Evolutionary conservation across 2,329 filamentous ascomycete genomes (phyloP).

Genomic region (Xylaria sp.): DNA sequence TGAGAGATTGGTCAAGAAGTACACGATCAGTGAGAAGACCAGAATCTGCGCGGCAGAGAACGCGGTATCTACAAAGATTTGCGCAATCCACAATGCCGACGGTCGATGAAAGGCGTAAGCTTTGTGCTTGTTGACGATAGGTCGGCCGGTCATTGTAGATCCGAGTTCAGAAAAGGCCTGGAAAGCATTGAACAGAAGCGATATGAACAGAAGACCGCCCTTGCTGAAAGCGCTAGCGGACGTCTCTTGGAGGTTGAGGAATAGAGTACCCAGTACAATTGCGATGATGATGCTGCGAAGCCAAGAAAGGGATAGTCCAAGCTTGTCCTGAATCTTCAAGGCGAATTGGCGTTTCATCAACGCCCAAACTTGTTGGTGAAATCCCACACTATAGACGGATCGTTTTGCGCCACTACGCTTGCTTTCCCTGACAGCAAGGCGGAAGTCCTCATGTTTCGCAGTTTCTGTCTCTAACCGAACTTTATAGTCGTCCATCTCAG

Average conservation of each 20-base stretch:
- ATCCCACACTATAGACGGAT: conserved; percentile 85
- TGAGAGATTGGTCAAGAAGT: conserved; percentile 79
- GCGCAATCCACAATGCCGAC: conserved; percentile 83
- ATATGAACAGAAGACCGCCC: conserved; percentile 83
- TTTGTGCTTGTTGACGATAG: conserved; percentile 85
- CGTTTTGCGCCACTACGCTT: conserved; percentile 80
- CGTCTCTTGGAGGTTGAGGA: conserved; percentile 73
- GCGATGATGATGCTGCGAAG: conserved; percentile 74
- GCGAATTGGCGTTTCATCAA: conserved; percentile 85
- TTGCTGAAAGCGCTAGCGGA: conserved; percentile 81
- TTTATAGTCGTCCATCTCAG: conserved; percentile 78
- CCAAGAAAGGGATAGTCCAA: conserved; percentile 81
- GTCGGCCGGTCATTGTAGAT: conserved; percentile 78
- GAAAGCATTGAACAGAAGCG: conserved; percentile 87
- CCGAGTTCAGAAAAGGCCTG: conserved; percentile 83
- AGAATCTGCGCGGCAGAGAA: conserved; percentile 78
- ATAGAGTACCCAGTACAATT: conserved; percentile 83
- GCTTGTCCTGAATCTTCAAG: conserved; percentile 87
- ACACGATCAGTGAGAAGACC: conserved; percentile 79
- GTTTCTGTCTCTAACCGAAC: conserved; percentile 71
- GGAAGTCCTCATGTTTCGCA: conserved; percentile 79
- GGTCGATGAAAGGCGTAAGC: conserved; percentile 86
- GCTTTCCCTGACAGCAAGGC: conserved; percentile 77
- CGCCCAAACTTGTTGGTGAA: conserved; percentile 84
- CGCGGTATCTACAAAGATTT: conserved; percentile 81